These are phyloP conservation scores for Dendrobium huoshanense DNA, from an alignment of 106 monocot genomes.

Conservation along the genomic window DNA sequence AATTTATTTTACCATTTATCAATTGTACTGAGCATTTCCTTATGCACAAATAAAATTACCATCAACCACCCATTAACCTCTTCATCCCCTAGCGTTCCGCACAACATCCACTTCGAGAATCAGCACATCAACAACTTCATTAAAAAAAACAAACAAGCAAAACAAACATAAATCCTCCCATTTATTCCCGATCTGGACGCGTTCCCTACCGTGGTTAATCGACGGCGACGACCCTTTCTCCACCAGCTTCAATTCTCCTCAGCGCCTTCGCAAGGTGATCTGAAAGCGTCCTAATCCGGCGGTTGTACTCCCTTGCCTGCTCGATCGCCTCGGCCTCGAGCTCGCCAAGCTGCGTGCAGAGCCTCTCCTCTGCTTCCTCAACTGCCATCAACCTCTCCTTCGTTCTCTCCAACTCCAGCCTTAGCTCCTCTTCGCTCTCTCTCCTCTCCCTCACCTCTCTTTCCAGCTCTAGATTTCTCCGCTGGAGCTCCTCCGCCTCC, in stretches of 20 bases:
- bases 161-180: neutral
- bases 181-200: neutral
- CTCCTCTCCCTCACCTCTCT: slow-evolving; percentile 20
- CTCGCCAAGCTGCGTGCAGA: slow-evolving; percentile 62
- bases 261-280: slow-evolving; percentile 23
- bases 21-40: too few species aligned
- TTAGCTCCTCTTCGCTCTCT: slow-evolving; percentile 38
- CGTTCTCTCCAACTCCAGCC: slow-evolving; percentile 39
- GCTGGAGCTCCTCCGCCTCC: slow-evolving; percentile 25
- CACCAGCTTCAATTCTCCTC: neutral
- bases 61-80: too few species aligned
- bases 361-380: slow-evolving; percentile 79
- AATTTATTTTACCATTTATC: too few species aligned
- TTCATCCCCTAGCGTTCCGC: too few species aligned
- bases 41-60: too few species aligned
- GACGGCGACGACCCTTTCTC: neutral
- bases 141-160: neutral
- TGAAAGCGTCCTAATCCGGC: slow-evolving; percentile 26
- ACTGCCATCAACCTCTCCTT: slow-evolving; percentile 26
- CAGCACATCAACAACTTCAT: too few species aligned
- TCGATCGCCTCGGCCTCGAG: slow-evolving; percentile 57
- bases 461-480: slow-evolving; percentile 55
- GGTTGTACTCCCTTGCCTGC: slow-evolving; percentile 32
- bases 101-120: too few species aligned
- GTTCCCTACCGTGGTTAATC: neutral